Conservation (phyloP, 2,329 filamentous ascomycete genomes). For the Apiospora phragmitis region DNA sequence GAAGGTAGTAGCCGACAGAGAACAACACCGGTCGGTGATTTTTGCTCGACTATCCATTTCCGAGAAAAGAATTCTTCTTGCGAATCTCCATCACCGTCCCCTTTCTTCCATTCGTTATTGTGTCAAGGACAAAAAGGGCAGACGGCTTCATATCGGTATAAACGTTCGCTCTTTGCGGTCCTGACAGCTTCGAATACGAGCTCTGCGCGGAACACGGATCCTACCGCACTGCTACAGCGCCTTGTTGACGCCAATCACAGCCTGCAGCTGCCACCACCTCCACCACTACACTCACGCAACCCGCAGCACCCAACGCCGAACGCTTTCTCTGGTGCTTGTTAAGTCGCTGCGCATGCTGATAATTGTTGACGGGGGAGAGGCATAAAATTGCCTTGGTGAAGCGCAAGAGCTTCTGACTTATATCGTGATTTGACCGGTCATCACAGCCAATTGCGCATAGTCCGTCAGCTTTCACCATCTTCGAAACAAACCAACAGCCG, state of each 20-base stretch:
- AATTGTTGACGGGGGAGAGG: neutral
- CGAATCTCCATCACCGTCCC: neutral
- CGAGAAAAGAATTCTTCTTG: neutral
- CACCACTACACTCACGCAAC: neutral
- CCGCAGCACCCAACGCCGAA: neutral
- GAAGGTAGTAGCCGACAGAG: neutral
- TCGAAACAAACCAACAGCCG: neutral
- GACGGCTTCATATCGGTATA: slow-evolving; percentile 3
- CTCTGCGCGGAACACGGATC: neutral
- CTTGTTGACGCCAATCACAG: neutral
- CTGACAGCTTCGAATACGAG: slow-evolving; percentile 5
- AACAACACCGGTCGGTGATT: slow-evolving; percentile 3
- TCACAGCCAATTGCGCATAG: neutral
- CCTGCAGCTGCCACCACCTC: neutral
- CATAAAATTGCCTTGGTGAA: neutral
- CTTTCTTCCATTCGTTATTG: neutral
- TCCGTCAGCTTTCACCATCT: slow-evolving; percentile 17
- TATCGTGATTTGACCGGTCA: neutral
- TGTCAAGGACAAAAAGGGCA: neutral
- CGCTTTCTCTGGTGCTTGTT: neutral
- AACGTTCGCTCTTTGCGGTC: neutral
- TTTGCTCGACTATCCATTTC: slow-evolving; percentile 5
- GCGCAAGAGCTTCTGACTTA: neutral
- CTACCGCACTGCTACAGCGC: neutral
- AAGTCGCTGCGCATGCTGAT: neutral